Evolutionary conservation across 345 rosid genomes (phyloP).

Genomic region (Citrus glauca): DNA sequence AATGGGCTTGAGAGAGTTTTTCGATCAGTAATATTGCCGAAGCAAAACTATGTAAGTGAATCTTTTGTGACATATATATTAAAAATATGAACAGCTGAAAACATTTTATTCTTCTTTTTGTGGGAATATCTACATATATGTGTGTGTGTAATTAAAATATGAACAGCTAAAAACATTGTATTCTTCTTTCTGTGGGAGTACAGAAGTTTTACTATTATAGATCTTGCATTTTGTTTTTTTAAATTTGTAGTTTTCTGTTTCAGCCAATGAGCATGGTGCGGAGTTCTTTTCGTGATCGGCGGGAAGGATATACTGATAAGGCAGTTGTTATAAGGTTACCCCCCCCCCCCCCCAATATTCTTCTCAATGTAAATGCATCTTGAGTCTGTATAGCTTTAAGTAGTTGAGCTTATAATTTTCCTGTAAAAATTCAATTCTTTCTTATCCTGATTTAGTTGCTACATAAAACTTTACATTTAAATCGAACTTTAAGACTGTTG

Average conservation of each 20-base stretch:
- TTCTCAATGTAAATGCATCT: background rate
- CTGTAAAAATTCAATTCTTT: background rate
- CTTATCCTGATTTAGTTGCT: background rate
- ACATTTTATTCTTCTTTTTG: background rate
- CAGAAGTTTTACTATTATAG: background rate
- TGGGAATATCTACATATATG: background rate
- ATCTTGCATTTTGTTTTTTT: conserved; percentile 18
- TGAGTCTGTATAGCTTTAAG: background rate
- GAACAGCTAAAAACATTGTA: background rate
- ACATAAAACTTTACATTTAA: background rate
- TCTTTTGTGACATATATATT: background rate
- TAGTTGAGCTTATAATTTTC: background rate
- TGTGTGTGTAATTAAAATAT: too few species aligned
- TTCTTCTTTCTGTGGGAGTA: background rate
- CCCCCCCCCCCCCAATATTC: background rate
- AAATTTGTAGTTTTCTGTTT: conserved; percentile 28
- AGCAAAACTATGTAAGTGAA: conserved; percentile 83
- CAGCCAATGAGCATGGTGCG: conserved; percentile 92
- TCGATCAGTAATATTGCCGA: conserved; percentile 77
- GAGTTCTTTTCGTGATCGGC: conserved; percentile 73
- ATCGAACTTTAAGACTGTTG: background rate
- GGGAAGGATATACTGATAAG: conserved; percentile 81
- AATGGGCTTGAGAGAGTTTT: conserved; percentile 96
- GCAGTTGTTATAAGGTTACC: conserved; percentile 83
- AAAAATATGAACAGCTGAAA: too few species aligned